Evolutionary conservation across 768 basidiomycete species (phyloP), one percentile per base, ranked within the genome.

Genomic region (Mycena galopus): DNA sequence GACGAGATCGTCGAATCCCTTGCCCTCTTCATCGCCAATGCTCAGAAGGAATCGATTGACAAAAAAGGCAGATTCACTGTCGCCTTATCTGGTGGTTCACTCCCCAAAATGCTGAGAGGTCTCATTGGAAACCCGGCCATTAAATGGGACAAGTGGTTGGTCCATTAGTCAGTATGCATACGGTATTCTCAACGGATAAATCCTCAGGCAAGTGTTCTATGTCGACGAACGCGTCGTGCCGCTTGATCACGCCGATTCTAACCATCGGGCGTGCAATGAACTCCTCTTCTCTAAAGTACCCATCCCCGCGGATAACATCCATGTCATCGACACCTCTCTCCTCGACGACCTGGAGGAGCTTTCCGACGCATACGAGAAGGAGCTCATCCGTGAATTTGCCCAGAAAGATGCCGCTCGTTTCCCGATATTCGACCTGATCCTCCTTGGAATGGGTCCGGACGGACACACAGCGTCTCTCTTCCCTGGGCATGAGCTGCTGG

Each of bases 381-480:
- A 90, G 79, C 93, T 99, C 80, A 96, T 99, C 79, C 87, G 82
- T 71, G 93, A 94, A 80, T 99, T 99, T 79, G 98, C 97, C 0
- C 91, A 93, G 79, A 94, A 92, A 80, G 96, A 98, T 80, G 88
- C 96, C 6, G 97, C 97, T 21, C 92, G 97, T 71, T 99, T 98
- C 88, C 98, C 98, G 73, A 87, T 98, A 62, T 99, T 99, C 82
- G 98, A 99, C 81, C 91, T 99, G 80, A 94, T 99, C 84, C 90
- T 99, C 53, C 92, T 99, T 62, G 98, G 98, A 59, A 92, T 97
- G 89, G 98, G 98, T 33, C 95, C 94, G 7, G 98, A 98, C 80
- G 97, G 97, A n/a, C 98, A 99, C 86, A 99, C 97, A 50, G 96
- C 94, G 72, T 96, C 95, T 9, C 92, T 99, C 76, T 99, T 99